phyloP scores from a whole-genome alignment of 768 basidiomycete species.

The Termitomyces sp. region DNA sequence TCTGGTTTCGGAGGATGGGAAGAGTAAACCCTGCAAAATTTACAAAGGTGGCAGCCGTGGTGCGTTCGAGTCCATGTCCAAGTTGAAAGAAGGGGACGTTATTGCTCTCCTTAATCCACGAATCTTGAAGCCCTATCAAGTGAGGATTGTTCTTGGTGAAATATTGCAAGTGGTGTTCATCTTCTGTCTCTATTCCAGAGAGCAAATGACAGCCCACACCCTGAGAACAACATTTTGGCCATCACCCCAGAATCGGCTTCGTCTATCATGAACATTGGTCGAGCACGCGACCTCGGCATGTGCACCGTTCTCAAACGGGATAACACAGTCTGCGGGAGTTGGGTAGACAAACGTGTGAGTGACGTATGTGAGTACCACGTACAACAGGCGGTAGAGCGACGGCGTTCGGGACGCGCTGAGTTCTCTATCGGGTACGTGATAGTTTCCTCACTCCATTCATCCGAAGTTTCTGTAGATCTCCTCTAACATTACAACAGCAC shows the following conservation, averaged over 20 bases:
- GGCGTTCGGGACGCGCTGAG: slow-evolving; percentile 76
- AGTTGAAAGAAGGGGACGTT: slow-evolving; percentile 85
- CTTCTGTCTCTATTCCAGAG: slow-evolving; percentile 24
- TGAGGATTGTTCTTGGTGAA: slow-evolving; percentile 24
- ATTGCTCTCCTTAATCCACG: slow-evolving; percentile 85
- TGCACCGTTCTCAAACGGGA: slow-evolving; percentile 76
- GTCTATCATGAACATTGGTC: slow-evolving; percentile 81
- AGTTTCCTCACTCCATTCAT: neutral
- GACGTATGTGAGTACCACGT: slow-evolving; percentile 93
- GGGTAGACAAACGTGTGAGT: slow-evolving; percentile 87
- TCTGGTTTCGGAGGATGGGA: slow-evolving; percentile 44
- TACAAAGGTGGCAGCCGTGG: slow-evolving; percentile 91
- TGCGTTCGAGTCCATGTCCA: slow-evolving; percentile 85
- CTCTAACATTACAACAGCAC: slow-evolving; percentile 41
- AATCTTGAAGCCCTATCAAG: slow-evolving; percentile 83
- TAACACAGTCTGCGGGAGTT: slow-evolving; percentile 76
- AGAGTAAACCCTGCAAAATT: slow-evolving; percentile 47
- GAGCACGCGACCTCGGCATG: slow-evolving; percentile 81
- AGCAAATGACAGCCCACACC: slow-evolving; percentile 59
- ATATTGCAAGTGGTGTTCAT: neutral
- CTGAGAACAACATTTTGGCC: slow-evolving; percentile 76
- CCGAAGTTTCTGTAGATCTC: neutral
- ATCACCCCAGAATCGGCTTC: slow-evolving; percentile 79
- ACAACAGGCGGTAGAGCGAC: slow-evolving; percentile 70
- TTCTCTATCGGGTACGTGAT: slow-evolving; percentile 71